phyloP scores from a whole-genome alignment of 768 basidiomycete genomes.

The Paxillus rubicundulus region DNA sequence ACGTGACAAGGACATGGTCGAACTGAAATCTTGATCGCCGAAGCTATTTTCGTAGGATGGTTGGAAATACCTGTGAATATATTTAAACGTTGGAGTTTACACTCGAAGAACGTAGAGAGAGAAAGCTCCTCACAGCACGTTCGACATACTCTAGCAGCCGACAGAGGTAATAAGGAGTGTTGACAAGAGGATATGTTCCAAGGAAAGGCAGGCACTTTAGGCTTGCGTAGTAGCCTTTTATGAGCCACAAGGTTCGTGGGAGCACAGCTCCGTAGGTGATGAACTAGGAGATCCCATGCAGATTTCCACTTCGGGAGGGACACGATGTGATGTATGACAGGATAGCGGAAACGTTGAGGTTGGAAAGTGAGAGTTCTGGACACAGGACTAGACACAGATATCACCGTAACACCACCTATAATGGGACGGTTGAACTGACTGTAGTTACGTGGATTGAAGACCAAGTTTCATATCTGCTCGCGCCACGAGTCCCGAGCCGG shows the following conservation, averaged over 20 bases:
- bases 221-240: neutral
- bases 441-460: too few relatives aligned
- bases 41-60: neutral
- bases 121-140: slow-evolving; percentile 5
- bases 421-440: too few relatives aligned
- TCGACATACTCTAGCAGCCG: slow-evolving; percentile 8
- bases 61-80: slow-evolving; percentile 1
- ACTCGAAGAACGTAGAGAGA: neutral
- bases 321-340: neutral
- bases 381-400: too few relatives aligned
- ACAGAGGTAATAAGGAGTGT: neutral
- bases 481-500: too few relatives aligned
- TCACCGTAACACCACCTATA: too few relatives aligned
- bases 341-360: neutral
- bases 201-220: slow-evolving; percentile 6
- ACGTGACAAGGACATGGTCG: neutral
- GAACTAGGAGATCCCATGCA: too few relatives aligned
- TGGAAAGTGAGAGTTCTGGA: neutral
- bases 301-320: too few relatives aligned
- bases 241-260: neutral
- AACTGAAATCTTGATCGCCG: neutral
- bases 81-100: neutral
- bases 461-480: too few relatives aligned
- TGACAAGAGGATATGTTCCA: neutral
- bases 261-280: slow-evolving; percentile 13